Percentiles rank a stretch among this genome's conserved stretches.
Evolutionary conservation across 2,329 filamentous ascomycete species (phyloP).

Genomic region (Camillea tinctor): DNA sequence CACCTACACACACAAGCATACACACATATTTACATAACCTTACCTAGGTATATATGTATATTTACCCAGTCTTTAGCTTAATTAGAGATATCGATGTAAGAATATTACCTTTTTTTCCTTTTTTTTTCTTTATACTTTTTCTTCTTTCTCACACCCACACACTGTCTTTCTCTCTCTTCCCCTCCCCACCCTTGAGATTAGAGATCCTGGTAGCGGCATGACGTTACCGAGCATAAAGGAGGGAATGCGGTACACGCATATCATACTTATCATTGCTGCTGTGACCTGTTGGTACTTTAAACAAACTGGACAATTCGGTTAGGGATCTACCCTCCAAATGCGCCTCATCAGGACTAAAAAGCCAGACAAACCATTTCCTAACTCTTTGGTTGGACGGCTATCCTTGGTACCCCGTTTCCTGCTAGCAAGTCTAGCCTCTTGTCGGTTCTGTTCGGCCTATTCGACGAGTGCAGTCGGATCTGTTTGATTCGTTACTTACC

Average conservation of each 20-base stretch:
- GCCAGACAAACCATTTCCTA: neutral
- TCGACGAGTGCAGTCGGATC: neutral
- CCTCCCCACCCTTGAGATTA: neutral
- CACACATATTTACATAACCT: neutral
- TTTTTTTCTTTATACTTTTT: too few species aligned
- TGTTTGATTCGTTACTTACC: neutral
- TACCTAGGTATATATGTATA: neutral
- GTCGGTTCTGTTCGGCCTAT: neutral
- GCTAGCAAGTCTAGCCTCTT: neutral
- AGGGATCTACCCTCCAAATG: neutral
- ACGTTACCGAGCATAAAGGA: conserved; percentile 17
- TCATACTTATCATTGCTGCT: neutral
- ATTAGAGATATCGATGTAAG: neutral
- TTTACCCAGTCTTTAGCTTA: too few species aligned
- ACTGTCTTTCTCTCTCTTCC: neutral
- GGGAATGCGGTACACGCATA: neutral
- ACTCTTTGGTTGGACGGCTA: neutral
- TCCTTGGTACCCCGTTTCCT: neutral
- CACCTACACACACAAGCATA: neutral
- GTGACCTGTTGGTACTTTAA: neutral
- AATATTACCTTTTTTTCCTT: too few species aligned
- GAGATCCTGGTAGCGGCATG: conserved; percentile 13
- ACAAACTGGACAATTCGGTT: neutral
- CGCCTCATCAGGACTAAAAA: neutral
- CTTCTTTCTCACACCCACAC: too few species aligned